Evolutionary conservation across 225 moss, liverwort and hornwort genomes (phyloP), one percentile per base, ranked within the genome.

Genomic region (Takakia lepidozioides): DNA sequence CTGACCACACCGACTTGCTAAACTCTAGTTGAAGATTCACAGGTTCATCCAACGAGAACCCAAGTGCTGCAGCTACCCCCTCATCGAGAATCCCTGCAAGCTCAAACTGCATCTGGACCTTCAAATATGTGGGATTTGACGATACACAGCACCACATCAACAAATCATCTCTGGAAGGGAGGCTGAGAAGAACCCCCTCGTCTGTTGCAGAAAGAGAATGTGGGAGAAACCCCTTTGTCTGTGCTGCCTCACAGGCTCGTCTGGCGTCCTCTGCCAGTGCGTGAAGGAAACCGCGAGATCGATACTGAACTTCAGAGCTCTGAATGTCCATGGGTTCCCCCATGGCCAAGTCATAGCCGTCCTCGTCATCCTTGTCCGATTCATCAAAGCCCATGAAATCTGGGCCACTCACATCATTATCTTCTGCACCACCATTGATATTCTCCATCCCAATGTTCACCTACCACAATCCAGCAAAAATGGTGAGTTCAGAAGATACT

Each of bases 21-120:
- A 87, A 84, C 52, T 77, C 76, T 3, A 87, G 40, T 36, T 21
- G 45, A 21, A 87, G 28, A 4, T 55, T 48, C 4, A 87, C 55
- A 6, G 77, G 63, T 14, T 57, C 70, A 4, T 53, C 54, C 14
- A 76, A 34, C 1, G 65, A 46, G 10, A 87, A 59, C 1, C 71
- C 76, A 10, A 87, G 72, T 20, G 74, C 74, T 22, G 76, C 59
- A 3, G 77, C 84, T 1, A 81, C 64, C 19, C 58, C n/a, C 21
- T 81, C 71, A 11, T 69, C 66, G 14, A 87, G 58, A 46, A 84
- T 49, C 44, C 80, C 87, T 3, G 56, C 62, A 20, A 78, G 48
- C 39, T 84, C 84, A 24, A 69, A 66, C 25, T 66, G 73, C 56
- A 84, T 30, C 24, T 72, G 69, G 5, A 87, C 69, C 26, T 28